These are phyloP conservation scores for Plectranthus barbatus DNA, from an alignment of 257 asterid species.

Conservation along the genomic window DNA sequence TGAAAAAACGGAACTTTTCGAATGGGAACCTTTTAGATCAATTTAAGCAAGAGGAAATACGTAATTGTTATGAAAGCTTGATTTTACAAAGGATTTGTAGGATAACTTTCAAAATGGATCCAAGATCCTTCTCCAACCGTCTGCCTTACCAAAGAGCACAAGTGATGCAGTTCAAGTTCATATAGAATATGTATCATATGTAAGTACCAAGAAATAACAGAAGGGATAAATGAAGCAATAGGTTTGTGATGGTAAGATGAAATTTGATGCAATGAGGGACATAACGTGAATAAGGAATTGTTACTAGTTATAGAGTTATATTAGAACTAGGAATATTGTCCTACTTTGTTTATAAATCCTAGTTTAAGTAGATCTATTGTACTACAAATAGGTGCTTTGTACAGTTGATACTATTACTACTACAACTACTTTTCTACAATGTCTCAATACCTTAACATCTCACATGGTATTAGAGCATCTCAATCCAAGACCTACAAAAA, in stretches of 20 bases:
- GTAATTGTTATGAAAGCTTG: not conserved
- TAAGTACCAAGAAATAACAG: not conserved
- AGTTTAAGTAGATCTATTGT: too few relatives aligned
- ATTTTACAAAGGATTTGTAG: not conserved
- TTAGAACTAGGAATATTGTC: too few relatives aligned
- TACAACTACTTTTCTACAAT: too few relatives aligned
- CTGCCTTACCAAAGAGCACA: not conserved
- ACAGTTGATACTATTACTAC: too few relatives aligned
- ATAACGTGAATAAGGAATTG: not conserved
- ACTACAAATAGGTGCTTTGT: too few relatives aligned
- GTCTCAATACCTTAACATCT: too few relatives aligned
- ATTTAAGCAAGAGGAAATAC: not conserved
- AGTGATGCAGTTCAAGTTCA: not conserved
- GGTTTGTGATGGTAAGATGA: not conserved
- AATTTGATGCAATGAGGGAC: not conserved
- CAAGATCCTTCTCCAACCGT: not conserved
- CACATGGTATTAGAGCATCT: too few relatives aligned
- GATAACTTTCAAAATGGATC: not conserved
- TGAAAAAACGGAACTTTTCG: not conserved
- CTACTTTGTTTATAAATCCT: too few relatives aligned
- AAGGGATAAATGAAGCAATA: not conserved
- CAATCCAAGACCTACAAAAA: too few relatives aligned
- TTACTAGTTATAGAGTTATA: too few relatives aligned
- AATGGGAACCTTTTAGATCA: not conserved
- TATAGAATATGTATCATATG: not conserved